Base-by-base conservation (phyloP, 208 protist species). In the Trypanosoma lewisi region DNA sequence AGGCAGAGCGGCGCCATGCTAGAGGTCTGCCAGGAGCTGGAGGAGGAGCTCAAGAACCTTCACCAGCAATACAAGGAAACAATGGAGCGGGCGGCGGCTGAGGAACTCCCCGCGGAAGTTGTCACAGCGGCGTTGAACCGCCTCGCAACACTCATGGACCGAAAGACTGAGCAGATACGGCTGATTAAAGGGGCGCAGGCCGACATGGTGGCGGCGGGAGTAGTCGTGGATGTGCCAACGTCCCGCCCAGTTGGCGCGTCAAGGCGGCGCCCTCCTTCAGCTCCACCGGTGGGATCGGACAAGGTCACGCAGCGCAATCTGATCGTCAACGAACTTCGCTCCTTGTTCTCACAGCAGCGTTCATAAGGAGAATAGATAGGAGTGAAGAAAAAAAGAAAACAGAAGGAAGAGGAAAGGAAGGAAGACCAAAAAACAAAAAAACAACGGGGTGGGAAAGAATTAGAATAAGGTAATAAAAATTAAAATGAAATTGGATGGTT, bases 251-350 rank as follows among this genome's bases (percentile, higher is more conserved):
- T 33, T 23, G 59, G 55, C 23, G 41, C 27, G 34, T 25, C 58
- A 41, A 44, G 41, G 48, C 58, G 67, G 39, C 57, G 31, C 8
- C 25, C 57, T 2, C 36, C 47, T 21, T 31, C 67, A 8, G 51
- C 57, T 2, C 36, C 47, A 12, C 41, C 67, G 4, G 51, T 75
- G 47, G 56, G 53, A 27, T 37, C 59, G 8, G 81, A 85, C 51
- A 90, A 87, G 66, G 60, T 72, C 25, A 79, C 76, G 8, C 82
- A 90, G 36, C 78, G 89, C 16, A 80, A 70, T 21, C 45, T 85
- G 63, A 78, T 93, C 14, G 78, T 96, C 37, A 96, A 92, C 63
- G 89, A 93, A 60, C 59, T 96, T 2, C 79, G 87, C 21, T 78
- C 83, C 8, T 54, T 93, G 42, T 58, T 88, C 8, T 75, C 83